These are phyloP conservation scores for Blastocladiella emersonii DNA, from an alignment of 371 early-diverging fungal species.

Conservation along the genomic window DNA sequence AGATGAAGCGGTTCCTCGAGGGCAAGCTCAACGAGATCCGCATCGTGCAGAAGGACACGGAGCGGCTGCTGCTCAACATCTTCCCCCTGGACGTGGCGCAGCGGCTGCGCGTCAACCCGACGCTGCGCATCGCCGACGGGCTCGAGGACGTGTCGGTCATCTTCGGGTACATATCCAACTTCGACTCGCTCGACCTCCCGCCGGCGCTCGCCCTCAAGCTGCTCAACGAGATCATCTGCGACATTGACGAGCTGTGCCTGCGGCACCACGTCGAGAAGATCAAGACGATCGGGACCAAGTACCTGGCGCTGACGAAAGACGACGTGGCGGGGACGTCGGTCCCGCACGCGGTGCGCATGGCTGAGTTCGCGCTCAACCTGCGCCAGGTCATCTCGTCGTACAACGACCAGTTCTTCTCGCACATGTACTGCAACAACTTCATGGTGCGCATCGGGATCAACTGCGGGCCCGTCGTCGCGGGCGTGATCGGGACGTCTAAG, in stretches of 20 bases:
- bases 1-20: conserved; percentile 17
- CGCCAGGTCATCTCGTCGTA: conserved; percentile 11
- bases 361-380: conserved; percentile 18
- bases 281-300: conserved; percentile 24
- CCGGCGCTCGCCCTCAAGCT: conserved; percentile 13
- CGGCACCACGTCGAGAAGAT: conserved; percentile 19
- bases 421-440: conserved; percentile 10
- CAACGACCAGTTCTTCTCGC: conserved; percentile 9
- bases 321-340: conserved; percentile 3
- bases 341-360: conserved; percentile 12
- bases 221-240: conserved; percentile 22
- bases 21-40: conserved; percentile 10
- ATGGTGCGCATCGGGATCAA: conserved; percentile 14
- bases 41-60: conserved; percentile 14
- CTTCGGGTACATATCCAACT: conserved; percentile 16
- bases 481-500: conserved; percentile 17
- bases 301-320: conserved; percentile 17
- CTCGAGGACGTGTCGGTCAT: conserved; percentile 12
- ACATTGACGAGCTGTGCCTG: conserved; percentile 14
- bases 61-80: conserved; percentile 17
- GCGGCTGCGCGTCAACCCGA: conserved; percentile 10
- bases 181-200: background rate
- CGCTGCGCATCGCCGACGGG: conserved; percentile 14
- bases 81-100: conserved; percentile 16
- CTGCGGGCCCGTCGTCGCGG: conserved; percentile 19